Evolutionary conservation across 345 rosid genomes (phyloP).

Genomic region (Citrus unshiu): DNA sequence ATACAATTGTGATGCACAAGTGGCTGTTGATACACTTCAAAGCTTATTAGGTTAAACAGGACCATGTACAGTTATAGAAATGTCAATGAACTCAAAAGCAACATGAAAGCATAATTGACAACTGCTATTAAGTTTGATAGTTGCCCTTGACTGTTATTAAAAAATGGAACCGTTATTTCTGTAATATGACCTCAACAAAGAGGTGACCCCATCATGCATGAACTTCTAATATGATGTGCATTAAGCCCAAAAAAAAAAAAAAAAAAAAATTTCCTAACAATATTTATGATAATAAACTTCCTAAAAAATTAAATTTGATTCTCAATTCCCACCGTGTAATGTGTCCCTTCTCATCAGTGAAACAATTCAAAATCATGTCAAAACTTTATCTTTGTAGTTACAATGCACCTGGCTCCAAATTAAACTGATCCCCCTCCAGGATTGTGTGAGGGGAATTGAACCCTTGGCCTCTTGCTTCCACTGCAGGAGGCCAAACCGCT

Average conservation of each 20-base stretch:
- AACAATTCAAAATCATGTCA: background rate
- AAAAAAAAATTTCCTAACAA: background rate
- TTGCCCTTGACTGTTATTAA: too few relatives aligned
- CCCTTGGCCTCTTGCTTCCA: background rate
- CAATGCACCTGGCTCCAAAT: background rate
- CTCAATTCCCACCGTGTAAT: background rate
- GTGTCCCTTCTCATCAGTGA: background rate
- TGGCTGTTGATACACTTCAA: background rate
- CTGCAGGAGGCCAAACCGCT: background rate
- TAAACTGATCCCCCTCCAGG: background rate
- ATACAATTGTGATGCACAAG: background rate
- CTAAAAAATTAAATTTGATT: background rate
- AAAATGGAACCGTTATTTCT: background rate
- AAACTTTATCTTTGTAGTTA: background rate
- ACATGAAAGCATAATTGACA: background rate
- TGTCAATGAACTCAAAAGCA: background rate
- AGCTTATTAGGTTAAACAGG: background rate
- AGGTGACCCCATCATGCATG: background rate
- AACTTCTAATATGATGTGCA: background rate
- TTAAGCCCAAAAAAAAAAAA: background rate
- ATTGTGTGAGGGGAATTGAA: background rate
- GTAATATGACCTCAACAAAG: background rate
- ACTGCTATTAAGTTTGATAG: background rate
- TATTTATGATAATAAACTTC: background rate
- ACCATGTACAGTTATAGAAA: background rate